A percentile compares a stretch with the other conserved stretches of the same genome.
Evolutionary conservation across 2,329 filamentous ascomycete species (phyloP).

Genomic region (Daldinia sp.): DNA sequence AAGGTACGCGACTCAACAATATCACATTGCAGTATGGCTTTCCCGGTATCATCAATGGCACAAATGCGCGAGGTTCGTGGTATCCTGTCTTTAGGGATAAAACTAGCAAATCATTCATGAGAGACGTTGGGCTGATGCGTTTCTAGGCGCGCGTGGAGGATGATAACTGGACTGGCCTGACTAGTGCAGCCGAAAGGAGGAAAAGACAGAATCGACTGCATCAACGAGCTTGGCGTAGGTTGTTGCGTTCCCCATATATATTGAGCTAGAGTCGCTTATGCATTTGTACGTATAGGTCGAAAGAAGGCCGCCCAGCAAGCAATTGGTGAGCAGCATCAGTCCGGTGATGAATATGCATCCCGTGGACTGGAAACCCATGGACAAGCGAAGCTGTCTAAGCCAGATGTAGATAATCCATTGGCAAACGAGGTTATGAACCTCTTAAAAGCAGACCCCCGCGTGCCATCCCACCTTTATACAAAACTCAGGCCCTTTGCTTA

Average conservation of each 20-base stretch:
- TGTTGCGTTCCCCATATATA: not conserved
- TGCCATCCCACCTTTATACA: not conserved
- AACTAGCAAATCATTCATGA: not conserved
- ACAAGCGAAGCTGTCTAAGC: not conserved
- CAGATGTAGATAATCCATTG: not conserved
- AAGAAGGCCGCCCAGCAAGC: constrained; percentile 5
- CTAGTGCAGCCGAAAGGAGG: constrained; percentile 44
- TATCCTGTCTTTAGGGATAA: not conserved
- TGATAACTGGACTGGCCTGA: constrained; percentile 50
- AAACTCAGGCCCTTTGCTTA: constrained; percentile 36
- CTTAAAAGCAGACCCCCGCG: not conserved
- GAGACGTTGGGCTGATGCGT: not conserved
- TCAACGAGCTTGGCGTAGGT: constrained; percentile 48
- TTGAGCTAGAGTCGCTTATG: not conserved
- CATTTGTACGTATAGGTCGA: not conserved
- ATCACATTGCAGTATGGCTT: constrained; percentile 2
- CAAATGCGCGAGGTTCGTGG: constrained; percentile 36
- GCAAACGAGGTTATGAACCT: constrained; percentile 9
- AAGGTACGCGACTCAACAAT: not conserved
- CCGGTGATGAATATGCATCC: not conserved
- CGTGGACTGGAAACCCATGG: not conserved
- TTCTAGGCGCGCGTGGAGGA: constrained; percentile 38
- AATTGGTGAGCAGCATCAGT: not conserved
- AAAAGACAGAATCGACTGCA: constrained; percentile 49
- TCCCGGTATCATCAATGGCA: constrained; percentile 26